Base-by-base conservation (phyloP, 768 basidiomycete genomes). In the Lyophyllum decastes region DNA sequence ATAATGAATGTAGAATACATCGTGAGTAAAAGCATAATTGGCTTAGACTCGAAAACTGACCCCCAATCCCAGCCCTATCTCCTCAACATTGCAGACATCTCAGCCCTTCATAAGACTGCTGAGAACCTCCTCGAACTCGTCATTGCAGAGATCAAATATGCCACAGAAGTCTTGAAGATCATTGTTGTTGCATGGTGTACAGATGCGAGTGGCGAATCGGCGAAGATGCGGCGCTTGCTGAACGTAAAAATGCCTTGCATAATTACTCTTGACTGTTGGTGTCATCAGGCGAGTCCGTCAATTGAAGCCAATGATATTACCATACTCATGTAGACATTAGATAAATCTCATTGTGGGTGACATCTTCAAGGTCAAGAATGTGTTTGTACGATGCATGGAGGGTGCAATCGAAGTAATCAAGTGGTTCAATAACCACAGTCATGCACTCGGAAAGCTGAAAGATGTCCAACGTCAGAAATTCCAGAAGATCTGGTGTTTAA, bases 401-500 rank as follows among this genome's bases (percentile, higher is more conserved):
- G 43, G 34, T 0, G 62, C 60, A 0, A 25, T 65, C 14, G 63
- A 66, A 11, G 52, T 68, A 9, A 57, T 70, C 40, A 66, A 66
- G 26, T 73, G 65, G 64, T 70, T 71, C 45, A 71, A 69, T 47
- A 69, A 67, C 57, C 71, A 72, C 38, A 38, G 57, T 3, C 26
- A 19, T 3, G 64, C 69, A 0, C 59, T 70, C 1, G 61, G 57
- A 14, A 33, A 66, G 22, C 58, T 72, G 16, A 52, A 60, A 1
- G 38, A 51, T 5, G 61, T 63, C 24, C 61, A 68, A 52, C n/a
- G 26, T 11, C 25, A 41, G n/a, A 55, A 49, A 4, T 17, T 45
- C 21, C 44, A 47, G 7, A 58, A 60, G 19, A 8, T 45, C 16
- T 43, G 59, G 22, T 55, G 63, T 11, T 49, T 62, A 1, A 46